Conservation (phyloP, 1,284 basidiomycete species). For the Apiotrichum gamsii region DNA sequence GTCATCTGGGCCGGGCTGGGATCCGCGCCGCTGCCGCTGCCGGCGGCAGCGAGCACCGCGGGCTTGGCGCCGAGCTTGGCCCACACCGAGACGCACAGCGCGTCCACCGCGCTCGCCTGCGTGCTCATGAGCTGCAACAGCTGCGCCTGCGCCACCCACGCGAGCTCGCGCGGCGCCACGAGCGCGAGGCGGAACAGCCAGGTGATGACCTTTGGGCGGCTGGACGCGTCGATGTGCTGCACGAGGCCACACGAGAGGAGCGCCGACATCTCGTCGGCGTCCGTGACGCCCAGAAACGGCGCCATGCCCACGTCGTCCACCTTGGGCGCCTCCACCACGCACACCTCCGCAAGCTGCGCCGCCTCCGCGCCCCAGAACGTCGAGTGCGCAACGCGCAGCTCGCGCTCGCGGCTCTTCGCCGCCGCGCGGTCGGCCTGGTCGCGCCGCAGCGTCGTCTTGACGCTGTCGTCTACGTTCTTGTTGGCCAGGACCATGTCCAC, state of each 20-base stretch:
- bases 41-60: too few species aligned
- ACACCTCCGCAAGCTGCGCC: too few species aligned
- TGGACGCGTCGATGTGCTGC: background rate
- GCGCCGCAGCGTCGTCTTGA: background rate
- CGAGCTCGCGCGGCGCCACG: background rate
- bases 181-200: conserved; percentile 3
- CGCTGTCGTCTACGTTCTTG: background rate
- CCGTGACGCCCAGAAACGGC: too few species aligned
- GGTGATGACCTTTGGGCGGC: too few species aligned
- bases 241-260: background rate
- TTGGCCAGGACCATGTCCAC: too few species aligned
- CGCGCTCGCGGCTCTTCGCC: background rate
- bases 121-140: background rate
- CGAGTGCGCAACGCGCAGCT: background rate
- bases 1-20: too few species aligned
- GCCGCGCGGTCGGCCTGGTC: background rate
- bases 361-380: too few species aligned
- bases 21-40: too few species aligned
- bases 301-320: background rate
- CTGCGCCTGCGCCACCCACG: background rate
- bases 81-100: background rate
- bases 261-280: too few species aligned
- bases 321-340: background rate
- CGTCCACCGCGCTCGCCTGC: background rate
- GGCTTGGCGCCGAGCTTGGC: background rate